Conservation (phyloP, 2,329 filamentous ascomycete species). For the Neonectria coccinea region DNA sequence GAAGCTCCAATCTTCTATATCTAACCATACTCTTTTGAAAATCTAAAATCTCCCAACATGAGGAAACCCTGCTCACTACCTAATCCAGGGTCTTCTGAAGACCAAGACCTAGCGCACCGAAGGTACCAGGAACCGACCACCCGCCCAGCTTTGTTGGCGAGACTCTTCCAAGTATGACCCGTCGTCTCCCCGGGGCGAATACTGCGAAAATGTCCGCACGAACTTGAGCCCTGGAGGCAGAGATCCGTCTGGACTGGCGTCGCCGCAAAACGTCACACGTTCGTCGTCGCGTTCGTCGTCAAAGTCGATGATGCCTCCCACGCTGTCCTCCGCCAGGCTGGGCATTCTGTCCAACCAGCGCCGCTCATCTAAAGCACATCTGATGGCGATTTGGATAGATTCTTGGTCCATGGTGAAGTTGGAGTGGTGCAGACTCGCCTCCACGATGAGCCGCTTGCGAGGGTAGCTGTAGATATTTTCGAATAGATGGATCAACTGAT, state of each 20-base stretch:
- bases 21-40: background rate
- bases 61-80: no score
- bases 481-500: slow-evolving; percentile 62
- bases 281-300: slow-evolving; percentile 53
- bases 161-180: slow-evolving; percentile 50
- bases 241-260: slow-evolving; percentile 54
- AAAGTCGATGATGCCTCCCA: slow-evolving; percentile 57
- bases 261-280: slow-evolving; percentile 45
- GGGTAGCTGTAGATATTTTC: slow-evolving; percentile 60
- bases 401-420: slow-evolving; percentile 60
- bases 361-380: slow-evolving; percentile 54
- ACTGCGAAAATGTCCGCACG: slow-evolving; percentile 49
- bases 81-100: background rate
- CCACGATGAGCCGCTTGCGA: slow-evolving; percentile 57
- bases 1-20: background rate
- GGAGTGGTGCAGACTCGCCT: slow-evolving; percentile 55
- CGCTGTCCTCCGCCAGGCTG: slow-evolving; percentile 49
- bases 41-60: background rate
- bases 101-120: slow-evolving; percentile 19
- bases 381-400: slow-evolving; percentile 56
- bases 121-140: slow-evolving; percentile 35
- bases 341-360: slow-evolving; percentile 49
- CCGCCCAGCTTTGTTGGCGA: slow-evolving; percentile 34
- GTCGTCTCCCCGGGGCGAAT: slow-evolving; percentile 56
- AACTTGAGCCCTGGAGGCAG: slow-evolving; percentile 48